Percentiles rank a stretch among this genome's conserved stretches.
phyloP scores from a whole-genome alignment of 495 filamentous ascomycete genomes.

The Penicillium steckii region DNA sequence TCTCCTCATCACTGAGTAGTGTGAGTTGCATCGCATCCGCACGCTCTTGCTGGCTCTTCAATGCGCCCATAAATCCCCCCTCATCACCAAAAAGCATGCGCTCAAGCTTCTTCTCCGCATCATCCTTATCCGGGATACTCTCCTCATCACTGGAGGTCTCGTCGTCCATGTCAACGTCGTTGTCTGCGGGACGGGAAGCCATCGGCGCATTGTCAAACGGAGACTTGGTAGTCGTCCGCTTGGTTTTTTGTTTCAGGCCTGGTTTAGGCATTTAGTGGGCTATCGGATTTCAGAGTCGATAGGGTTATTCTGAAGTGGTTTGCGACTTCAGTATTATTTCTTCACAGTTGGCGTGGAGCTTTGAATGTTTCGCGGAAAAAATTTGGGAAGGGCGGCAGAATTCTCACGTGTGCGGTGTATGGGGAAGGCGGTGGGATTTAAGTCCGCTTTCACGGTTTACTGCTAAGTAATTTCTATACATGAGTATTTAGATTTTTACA shows the following conservation, averaged over 20 bases:
- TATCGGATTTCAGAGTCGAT: conserved; percentile 1
- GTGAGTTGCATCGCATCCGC: conserved; percentile 33
- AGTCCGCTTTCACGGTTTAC: neutral
- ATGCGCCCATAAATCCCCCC: conserved; percentile 69
- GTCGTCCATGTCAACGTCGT: conserved; percentile 32
- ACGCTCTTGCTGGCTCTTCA: conserved; percentile 50
- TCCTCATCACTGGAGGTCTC: conserved; percentile 40
- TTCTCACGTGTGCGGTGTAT: neutral
- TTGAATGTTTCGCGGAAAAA: conserved; percentile 31
- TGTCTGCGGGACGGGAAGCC: conserved; percentile 16
- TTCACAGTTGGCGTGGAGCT: conserved; percentile 13
- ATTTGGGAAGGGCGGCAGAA: neutral
- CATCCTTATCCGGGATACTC: conserved; percentile 63
- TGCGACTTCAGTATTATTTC: too few species aligned
- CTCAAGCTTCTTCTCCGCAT: conserved; percentile 79
- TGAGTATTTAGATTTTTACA: too few species aligned
- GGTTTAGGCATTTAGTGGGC: conserved; percentile 29
- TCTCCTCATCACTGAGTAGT: conserved; percentile 32
- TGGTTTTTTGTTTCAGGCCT: conserved; percentile 35
- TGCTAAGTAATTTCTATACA: too few species aligned
- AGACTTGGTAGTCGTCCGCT: conserved; percentile 24
- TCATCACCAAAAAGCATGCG: conserved; percentile 82
- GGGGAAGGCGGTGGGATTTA: conserved; percentile 13
- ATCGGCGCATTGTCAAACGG: conserved; percentile 22
- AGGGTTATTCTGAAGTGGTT: too few species aligned